These are phyloP conservation scores for Tanacetum coccineum DNA, from an alignment of 129 eudicot genomes.

Conservation along the genomic window DNA sequence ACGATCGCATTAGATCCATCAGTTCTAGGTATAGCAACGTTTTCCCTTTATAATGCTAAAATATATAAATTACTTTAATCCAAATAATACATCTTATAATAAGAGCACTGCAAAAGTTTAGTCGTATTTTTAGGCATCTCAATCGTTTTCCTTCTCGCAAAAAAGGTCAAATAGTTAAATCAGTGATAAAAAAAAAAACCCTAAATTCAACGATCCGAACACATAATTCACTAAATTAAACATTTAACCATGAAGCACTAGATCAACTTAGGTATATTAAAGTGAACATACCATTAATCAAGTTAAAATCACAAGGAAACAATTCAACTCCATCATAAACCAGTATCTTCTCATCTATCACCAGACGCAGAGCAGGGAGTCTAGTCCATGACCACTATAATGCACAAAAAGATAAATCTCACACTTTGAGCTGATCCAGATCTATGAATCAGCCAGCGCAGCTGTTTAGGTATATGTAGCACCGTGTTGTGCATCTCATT, in stretches of 20 bases:
- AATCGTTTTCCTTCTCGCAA: no score
- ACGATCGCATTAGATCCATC: conserved; percentile 15
- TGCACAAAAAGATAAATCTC: conserved; percentile 75
- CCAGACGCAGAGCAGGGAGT: conserved; percentile 93
- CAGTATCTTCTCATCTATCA: conserved; percentile 86
- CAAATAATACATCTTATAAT: conserved; percentile 5
- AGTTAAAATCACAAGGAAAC: conserved; percentile 86
- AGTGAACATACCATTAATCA: conserved; percentile 33
- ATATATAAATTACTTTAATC: not conserved
- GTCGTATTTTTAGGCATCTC: no score
- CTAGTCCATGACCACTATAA: conserved; percentile 97
- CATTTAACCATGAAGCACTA: no score
- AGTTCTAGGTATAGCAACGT: not conserved
- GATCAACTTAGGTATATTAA: no score
- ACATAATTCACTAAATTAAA: not conserved
- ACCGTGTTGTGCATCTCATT: conserved; percentile 82
- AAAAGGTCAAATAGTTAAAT: not conserved
- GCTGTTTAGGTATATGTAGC: conserved; percentile 57
- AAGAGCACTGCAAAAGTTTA: no score
- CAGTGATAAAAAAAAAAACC: not conserved
- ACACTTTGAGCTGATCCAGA: conserved; percentile 45
- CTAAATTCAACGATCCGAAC: not conserved
- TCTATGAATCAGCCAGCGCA: conserved; percentile 63
- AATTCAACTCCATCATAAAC: conserved; percentile 95
- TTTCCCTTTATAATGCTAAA: no score